Conservation (phyloP, 768 basidiomycete species). For the Austroboletus festivus region DNA sequence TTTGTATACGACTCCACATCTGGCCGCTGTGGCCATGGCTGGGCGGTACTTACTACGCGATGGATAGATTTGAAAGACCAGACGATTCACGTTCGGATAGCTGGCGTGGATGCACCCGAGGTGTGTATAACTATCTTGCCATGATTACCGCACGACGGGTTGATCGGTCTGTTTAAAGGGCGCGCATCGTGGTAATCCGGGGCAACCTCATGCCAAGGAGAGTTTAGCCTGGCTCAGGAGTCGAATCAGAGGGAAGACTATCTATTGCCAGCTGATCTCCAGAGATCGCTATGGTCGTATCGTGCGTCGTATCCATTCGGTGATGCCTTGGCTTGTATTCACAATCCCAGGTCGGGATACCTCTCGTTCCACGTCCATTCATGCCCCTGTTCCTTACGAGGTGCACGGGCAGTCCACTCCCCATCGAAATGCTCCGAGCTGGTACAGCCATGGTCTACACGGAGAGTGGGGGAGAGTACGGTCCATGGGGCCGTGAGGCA, state of each 20-base stretch:
- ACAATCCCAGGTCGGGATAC: conserved; percentile 73
- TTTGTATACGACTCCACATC: neutral
- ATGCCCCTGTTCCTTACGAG: conserved; percentile 48
- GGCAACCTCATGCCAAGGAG: conserved; percentile 74
- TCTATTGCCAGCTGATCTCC: conserved; percentile 70
- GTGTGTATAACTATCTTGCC: conserved; percentile 33
- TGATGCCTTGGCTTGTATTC: neutral
- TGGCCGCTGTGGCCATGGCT: neutral
- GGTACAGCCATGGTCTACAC: conserved; percentile 78
- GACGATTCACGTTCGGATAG: conserved; percentile 85
- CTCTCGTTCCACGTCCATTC: conserved; percentile 45
- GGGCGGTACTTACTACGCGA: neutral
- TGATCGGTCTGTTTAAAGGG: conserved; percentile 39
- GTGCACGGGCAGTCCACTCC: conserved; percentile 43
- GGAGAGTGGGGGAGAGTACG: conserved; percentile 79
- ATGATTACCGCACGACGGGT: neutral
- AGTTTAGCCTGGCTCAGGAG: conserved; percentile 68
- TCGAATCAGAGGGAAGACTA: conserved; percentile 50
- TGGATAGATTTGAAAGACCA: conserved; percentile 72
- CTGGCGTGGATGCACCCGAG: conserved; percentile 93
- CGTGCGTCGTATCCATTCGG: conserved; percentile 37
- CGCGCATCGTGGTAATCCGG: conserved; percentile 80
- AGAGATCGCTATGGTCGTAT: conserved; percentile 84
- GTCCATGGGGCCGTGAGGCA: conserved; percentile 58
- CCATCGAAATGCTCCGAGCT: conserved; percentile 72